Conservation (phyloP, 441 rosid genomes). For the Melastoma candidum region DNA sequence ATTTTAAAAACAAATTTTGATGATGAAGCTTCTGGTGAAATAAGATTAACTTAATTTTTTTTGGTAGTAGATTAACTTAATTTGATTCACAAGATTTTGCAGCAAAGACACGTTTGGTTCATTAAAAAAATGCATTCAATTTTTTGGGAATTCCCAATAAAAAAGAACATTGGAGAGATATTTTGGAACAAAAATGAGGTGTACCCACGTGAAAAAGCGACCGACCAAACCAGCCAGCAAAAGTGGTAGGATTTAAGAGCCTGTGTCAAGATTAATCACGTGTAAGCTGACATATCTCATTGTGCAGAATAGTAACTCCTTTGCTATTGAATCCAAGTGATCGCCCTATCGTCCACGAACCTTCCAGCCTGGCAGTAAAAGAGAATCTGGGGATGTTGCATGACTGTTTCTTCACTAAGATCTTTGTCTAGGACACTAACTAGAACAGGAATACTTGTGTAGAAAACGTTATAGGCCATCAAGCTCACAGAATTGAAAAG, state of each 20-base stretch:
- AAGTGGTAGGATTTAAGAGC: slow-evolving; percentile 98
- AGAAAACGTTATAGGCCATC: slow-evolving; percentile 99
- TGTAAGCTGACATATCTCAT: slow-evolving; percentile 9
- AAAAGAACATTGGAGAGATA: too few species aligned
- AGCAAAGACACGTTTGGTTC: too few species aligned
- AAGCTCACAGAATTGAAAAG: slow-evolving; percentile 97
- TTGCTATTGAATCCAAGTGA: not conserved
- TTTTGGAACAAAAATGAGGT: slow-evolving; percentile 1
- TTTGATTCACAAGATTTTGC: too few species aligned
- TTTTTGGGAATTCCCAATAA: too few species aligned
- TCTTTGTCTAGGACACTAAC: slow-evolving; percentile 96
- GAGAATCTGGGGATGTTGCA: slow-evolving; percentile 98
- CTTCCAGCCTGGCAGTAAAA: slow-evolving; percentile 99
- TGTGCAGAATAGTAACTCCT: not conserved
- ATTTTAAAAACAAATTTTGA: too few species aligned
- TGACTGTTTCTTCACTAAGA: slow-evolving; percentile 83
- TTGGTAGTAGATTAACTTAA: too few species aligned
- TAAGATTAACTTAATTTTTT: too few species aligned
- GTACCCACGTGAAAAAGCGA: slow-evolving; percentile 92
- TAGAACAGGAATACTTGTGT: slow-evolving; percentile 92
- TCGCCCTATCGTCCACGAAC: slow-evolving; percentile 20
- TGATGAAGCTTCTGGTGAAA: too few species aligned
- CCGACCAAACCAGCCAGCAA: slow-evolving; percentile 99
- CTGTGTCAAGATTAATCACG: slow-evolving; percentile 31
- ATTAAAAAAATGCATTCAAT: too few species aligned